Base-by-base conservation (phyloP, 441 rosid species). In the Eutrema salsugineum region DNA sequence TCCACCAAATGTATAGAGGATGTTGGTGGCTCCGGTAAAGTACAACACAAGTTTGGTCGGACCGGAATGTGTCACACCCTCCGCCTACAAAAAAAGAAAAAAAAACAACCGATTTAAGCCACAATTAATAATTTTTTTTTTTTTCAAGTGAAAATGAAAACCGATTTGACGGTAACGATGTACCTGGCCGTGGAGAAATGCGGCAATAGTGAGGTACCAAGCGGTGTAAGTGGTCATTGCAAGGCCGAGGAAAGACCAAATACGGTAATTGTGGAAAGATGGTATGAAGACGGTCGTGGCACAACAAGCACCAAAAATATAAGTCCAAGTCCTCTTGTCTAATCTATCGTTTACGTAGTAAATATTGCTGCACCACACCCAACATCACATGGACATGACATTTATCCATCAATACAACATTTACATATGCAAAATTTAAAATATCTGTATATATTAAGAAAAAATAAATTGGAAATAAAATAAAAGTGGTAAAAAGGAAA, bases 251-350 rank as follows among this genome's bases (percentile, higher is more conserved):
- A 94, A 91, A 15, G 99, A 94, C 99, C 99, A 94, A 33, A 91
- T 87, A 43, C 99, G 85, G 83, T 94, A 94, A 83, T 94, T 94
- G 75, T 91, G 97, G 46, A 94, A 91, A 30, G 96, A 89, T 2
- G 98, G 98, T 17, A 94, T 86, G 78, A 93, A 93, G 16, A 91
- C 97, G 5, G 97, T 94, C 30, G 98, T 94, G 15, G 98, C 98
- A 78, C 99, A 94, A 72, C 99, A 94, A 68, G 99, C 99, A 77
- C 99, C 99, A 74, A 94, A 91, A 66, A 94, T 90, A 55, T 91
- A 94, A 1, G 99, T 94, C 99, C 97, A 94, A 27, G 99, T 94
- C 75, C 99, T 86, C 87, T 94, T 94, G 81, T 94, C 97, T 84
- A 94, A 54, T 8, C 78, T 85, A 71, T 94, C 96, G 16, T 91